Evolutionary conservation across 805 yeast genomes (phyloP).

Genomic region (Ogataea allantospora): DNA sequence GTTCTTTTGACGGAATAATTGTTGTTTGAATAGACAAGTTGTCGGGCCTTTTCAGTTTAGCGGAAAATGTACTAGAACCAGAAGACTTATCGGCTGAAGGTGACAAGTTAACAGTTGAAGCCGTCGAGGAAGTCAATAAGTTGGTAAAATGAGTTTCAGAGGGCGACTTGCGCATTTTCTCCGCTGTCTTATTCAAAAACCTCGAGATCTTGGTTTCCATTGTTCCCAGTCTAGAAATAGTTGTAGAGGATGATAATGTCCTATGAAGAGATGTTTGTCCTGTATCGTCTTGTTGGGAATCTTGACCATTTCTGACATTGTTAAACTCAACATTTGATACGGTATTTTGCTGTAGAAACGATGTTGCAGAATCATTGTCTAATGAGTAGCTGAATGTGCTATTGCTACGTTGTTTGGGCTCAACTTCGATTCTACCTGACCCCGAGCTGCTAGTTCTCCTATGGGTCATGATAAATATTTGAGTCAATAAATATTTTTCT

Average conservation of each 20-base stretch:
- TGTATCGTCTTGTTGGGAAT: slow-evolving; percentile 4
- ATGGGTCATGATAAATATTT: slow-evolving; percentile 3
- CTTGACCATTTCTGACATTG: slow-evolving; percentile 28
- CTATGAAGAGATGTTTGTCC: slow-evolving; percentile 15
- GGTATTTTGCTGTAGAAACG: slow-evolving; percentile 23
- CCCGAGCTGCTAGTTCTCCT: slow-evolving; percentile 8
- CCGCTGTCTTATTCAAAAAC: slow-evolving; percentile 22
- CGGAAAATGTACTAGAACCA: slow-evolving; percentile 15
- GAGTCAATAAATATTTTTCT: slow-evolving; percentile 1
- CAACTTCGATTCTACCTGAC: slow-evolving; percentile 1
- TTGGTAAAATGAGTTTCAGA: slow-evolving; percentile 8
- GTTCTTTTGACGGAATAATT: slow-evolving; percentile 26
- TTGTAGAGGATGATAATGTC: slow-evolving; percentile 23
- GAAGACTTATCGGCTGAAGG: slow-evolving; percentile 11
- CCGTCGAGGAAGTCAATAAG: neutral
- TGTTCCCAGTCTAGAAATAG: slow-evolving; percentile 21
- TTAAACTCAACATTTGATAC: slow-evolving; percentile 35
- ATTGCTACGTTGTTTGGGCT: slow-evolving; percentile 13
- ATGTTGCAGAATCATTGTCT: slow-evolving; percentile 18
- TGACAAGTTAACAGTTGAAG: slow-evolving; percentile 6
- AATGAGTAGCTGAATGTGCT: slow-evolving; percentile 13
- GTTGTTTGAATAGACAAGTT: slow-evolving; percentile 30
- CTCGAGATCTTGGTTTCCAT: slow-evolving; percentile 26
- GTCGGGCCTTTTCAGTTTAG: slow-evolving; percentile 28
- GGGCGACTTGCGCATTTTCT: slow-evolving; percentile 23